Percentiles rank a stretch among this genome's conserved stretches.
Evolutionary conservation across 768 basidiomycete genomes (phyloP).

Genomic region (Coprinellus micaceus): DNA sequence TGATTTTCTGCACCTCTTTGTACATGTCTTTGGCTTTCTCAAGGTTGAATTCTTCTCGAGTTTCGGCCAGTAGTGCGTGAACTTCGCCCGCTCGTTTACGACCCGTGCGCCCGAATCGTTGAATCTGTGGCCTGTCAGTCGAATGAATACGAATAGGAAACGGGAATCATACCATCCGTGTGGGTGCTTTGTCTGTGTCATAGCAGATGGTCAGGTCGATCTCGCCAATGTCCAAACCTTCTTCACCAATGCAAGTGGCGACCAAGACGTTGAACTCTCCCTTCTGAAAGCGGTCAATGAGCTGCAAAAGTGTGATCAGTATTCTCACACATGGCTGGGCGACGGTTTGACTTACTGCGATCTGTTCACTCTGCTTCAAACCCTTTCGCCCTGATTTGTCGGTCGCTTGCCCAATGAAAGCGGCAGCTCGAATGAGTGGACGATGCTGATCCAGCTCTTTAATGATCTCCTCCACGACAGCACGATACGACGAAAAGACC

Average conservation of each 20-base stretch:
- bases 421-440: constrained; percentile 76
- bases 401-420: constrained; percentile 87
- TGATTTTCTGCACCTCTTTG: constrained; percentile 83
- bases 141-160: background rate
- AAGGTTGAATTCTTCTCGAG: constrained; percentile 88
- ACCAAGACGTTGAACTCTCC: constrained; percentile 91
- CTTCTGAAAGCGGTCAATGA: constrained; percentile 81
- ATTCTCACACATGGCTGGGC: no score
- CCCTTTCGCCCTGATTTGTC: constrained; percentile 87
- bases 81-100: constrained; percentile 86
- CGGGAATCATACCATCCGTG: constrained; percentile 77
- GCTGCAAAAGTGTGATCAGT: constrained; percentile 39
- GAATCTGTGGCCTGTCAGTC: constrained; percentile 54
- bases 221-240: constrained; percentile 97
- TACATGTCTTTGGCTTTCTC: constrained; percentile 84
- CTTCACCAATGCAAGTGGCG: constrained; percentile 95
- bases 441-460: constrained; percentile 69
- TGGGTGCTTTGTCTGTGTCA: constrained; percentile 93
- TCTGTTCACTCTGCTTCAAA: constrained; percentile 85
- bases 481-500: constrained; percentile 91
- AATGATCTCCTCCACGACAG: constrained; percentile 90
- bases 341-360: constrained; percentile 80
- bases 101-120: constrained; percentile 93
- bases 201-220: constrained; percentile 96
- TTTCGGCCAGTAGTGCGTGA: constrained; percentile 88